Percentiles rank a stretch among this genome's conserved stretches.
These are phyloP conservation scores for Trichomonas tenax DNA, from an alignment of 208 protist genomes.

Conservation along the genomic window DNA sequence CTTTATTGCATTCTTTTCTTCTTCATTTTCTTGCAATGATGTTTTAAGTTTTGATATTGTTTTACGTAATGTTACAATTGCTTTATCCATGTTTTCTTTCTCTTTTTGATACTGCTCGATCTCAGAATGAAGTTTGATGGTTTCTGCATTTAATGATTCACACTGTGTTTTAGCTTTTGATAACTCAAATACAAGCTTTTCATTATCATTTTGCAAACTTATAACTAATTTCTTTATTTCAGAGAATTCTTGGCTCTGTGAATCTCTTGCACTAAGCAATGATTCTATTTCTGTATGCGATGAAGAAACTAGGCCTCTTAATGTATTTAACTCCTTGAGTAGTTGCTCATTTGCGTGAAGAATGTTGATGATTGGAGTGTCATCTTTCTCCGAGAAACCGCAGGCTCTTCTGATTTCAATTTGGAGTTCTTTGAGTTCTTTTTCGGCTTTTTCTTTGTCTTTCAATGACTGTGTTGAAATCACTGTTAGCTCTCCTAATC, in stretches of 20 bases:
- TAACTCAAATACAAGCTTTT: not conserved
- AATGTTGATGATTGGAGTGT: not conserved
- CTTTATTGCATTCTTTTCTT: not conserved
- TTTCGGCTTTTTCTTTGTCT: not conserved
- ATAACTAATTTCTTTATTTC: not conserved
- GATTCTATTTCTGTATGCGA: conserved; percentile 1
- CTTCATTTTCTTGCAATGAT: not conserved
- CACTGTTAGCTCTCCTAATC: not conserved
- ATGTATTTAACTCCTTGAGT: not conserved
- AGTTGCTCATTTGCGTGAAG: not conserved
- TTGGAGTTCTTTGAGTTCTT: not conserved
- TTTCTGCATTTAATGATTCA: not conserved
- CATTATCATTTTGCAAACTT: not conserved
- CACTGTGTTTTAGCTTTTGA: not conserved
- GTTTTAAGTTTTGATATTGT: not conserved
- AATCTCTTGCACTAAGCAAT: not conserved
- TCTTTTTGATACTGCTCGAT: not conserved
- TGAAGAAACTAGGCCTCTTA: not conserved
- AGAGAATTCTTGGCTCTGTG: not conserved
- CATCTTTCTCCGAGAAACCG: not conserved
- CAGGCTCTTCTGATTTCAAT: not conserved
- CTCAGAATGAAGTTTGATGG: not conserved
- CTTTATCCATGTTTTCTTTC: not conserved
- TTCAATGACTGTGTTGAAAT: not conserved
- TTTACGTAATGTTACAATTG: not conserved